Conservation (phyloP, 225 moss, liverwort and hornwort genomes). For the Sphagnum tenellum region DNA sequence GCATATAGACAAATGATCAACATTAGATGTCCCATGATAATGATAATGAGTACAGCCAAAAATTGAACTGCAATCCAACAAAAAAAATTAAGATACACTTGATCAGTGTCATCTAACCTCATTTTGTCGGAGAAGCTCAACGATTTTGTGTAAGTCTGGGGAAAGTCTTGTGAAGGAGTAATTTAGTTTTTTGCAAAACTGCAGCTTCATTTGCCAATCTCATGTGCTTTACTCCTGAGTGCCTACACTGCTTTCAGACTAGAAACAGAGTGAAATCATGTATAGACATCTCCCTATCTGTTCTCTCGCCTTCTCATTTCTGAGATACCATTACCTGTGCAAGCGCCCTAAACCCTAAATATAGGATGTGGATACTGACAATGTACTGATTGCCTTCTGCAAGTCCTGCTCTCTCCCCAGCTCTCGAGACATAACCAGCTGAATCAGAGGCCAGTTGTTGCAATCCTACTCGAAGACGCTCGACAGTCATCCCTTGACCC, state of each 20-base stretch:
- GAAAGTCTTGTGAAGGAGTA: background rate
- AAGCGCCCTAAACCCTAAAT: too few relatives aligned
- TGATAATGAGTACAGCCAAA: background rate
- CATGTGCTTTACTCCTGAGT: too few relatives aligned
- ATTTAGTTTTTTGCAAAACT: too few relatives aligned
- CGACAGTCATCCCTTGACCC: constrained; percentile 74
- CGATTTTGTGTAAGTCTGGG: constrained; percentile 70
- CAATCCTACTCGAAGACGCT: constrained; percentile 75
- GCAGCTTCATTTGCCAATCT: too few relatives aligned
- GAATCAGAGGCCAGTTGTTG: constrained; percentile 77
- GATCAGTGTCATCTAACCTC: constrained; percentile 32
- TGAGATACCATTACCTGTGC: too few relatives aligned
- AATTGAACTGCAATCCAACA: background rate
- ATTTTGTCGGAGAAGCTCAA: constrained; percentile 69
- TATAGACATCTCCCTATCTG: background rate
- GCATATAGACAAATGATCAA: too few relatives aligned
- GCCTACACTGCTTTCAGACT: too few relatives aligned
- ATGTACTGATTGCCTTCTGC: constrained; percentile 62
- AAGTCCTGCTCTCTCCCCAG: constrained; percentile 48
- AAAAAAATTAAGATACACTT: background rate
- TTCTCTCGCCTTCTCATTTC: background rate
- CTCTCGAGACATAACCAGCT: constrained; percentile 59
- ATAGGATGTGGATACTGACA: constrained; percentile 61
- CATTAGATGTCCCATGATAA: too few relatives aligned
- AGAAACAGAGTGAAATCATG: too few relatives aligned